Base-by-base conservation (phyloP, 2,329 filamentous ascomycete species). In the Exophiala calicioides region DNA sequence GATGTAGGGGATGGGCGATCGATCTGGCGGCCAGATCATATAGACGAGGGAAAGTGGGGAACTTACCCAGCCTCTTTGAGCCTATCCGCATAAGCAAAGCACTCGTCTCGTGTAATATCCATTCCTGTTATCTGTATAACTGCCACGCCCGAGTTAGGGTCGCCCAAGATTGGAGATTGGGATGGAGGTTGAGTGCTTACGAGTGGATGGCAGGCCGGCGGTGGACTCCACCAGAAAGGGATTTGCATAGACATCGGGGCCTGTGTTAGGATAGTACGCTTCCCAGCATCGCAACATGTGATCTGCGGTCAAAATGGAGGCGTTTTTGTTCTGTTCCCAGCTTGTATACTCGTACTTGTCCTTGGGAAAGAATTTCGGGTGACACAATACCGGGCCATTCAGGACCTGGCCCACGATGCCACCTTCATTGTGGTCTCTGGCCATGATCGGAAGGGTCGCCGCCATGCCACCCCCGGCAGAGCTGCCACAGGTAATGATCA, bases 331-430 rank as follows among this genome's bases (percentile, higher is more conserved):
- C 33, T 45, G 19, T 26, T 37, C 32, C 10, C 16, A 45, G 15
- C 42, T 47, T 12, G 29, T 47, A 29, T 40, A 41, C 15, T 40
- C 19, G 18, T 47, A 47, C 15, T 41, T 41, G 16, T 47, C 26
- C 21, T 40, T 26, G 2, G 44, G 44, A 20, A 47, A 47, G 16
- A 41, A 26, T 10, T 35, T 40, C 16, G 44, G 44, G 23, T 45
- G 42, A 16, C 42, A 45, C 21, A 29, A n/a, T 13, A 30, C 42
- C 8, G 42, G 42, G 15, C 15, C 18, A 16, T 45, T 45, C 20
- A 45, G 21, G 12, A 45, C 18, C n/a, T 37, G 32, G 15, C 42
- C 42, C 12, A 45, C 19, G 20, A 35, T 26, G n/a, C 30, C 29
- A 12, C 9, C 12, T 13, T 24, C 13, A 4, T 15, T 24, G n/a